phyloP scores from a whole-genome alignment of 306 rosid species.

The Gleditsia sinensis region DNA sequence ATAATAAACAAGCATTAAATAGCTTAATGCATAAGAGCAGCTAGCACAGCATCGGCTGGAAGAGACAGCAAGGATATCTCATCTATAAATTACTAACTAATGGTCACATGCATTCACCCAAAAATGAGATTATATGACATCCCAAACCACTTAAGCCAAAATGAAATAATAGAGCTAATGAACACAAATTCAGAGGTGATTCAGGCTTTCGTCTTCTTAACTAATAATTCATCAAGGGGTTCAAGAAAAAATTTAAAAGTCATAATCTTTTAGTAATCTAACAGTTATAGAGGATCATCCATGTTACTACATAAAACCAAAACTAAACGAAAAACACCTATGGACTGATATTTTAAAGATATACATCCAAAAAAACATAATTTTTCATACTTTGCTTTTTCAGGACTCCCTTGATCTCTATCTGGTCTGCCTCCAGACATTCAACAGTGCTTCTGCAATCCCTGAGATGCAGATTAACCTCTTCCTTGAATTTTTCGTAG shows the following conservation, averaged over 20 bases:
- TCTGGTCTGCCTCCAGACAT: conserved; percentile 67
- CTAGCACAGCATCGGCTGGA: neutral
- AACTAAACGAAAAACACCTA: neutral
- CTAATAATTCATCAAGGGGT: neutral
- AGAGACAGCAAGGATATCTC: neutral
- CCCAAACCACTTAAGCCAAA: neutral
- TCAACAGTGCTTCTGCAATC: conserved; percentile 68
- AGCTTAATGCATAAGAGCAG: neutral
- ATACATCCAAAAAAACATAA: conserved; percentile 5
- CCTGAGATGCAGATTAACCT: conserved; percentile 75
- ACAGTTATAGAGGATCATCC: neutral
- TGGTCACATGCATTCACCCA: neutral
- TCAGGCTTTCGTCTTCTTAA: neutral
- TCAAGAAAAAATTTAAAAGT: neutral
- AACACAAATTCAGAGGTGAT: neutral
- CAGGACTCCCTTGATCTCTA: conserved; percentile 68
- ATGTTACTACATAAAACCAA: neutral
- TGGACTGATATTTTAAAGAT: neutral
- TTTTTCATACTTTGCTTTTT: conserved; percentile 73
- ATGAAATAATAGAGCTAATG: neutral
- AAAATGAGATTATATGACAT: neutral
- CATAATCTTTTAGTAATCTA: neutral
- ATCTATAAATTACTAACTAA: neutral
- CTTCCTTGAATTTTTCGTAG: conserved; percentile 74
- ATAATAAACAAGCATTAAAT: neutral